Conservation (phyloP, 371 early-diverging fungal genomes). For the Fennellomyces sp. region DNA sequence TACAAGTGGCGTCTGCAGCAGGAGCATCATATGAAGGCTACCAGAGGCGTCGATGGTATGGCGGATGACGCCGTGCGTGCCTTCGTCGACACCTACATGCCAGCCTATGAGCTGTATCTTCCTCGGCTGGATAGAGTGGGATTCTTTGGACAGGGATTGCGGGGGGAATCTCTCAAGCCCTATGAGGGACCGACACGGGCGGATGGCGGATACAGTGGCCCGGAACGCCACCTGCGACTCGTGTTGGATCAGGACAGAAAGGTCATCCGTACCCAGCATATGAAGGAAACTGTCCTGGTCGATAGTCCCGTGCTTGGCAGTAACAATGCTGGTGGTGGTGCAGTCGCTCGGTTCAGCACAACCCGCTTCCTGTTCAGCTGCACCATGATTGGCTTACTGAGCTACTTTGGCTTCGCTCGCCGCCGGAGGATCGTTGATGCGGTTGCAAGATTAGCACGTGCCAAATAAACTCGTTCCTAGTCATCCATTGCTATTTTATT, state of each 20-base stretch:
- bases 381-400: neutral
- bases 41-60: constrained; percentile 55
- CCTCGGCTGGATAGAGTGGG: constrained; percentile 55
- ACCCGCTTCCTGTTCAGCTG: neutral
- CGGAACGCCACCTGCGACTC: constrained; percentile 33
- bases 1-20: constrained; percentile 90
- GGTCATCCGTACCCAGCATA: constrained; percentile 20
- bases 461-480: no score
- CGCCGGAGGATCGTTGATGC: neutral
- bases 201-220: constrained; percentile 35
- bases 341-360: neutral
- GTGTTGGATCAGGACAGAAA: constrained; percentile 34
- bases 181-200: constrained; percentile 37
- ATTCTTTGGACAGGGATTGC: constrained; percentile 43
- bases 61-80: constrained; percentile 70
- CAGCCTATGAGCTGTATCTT: constrained; percentile 81
- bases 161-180: constrained; percentile 19
- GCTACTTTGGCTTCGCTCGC: neutral
- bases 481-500: no score
- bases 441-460: neutral
- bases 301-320: neutral
- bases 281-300: constrained; percentile 12
- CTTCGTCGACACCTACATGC: constrained; percentile 93
- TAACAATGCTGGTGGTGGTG: neutral
- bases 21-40: constrained; percentile 66